Base-by-base conservation (phyloP, 2,329 filamentous ascomycete species). In the Trichoderma koningiopsis region DNA sequence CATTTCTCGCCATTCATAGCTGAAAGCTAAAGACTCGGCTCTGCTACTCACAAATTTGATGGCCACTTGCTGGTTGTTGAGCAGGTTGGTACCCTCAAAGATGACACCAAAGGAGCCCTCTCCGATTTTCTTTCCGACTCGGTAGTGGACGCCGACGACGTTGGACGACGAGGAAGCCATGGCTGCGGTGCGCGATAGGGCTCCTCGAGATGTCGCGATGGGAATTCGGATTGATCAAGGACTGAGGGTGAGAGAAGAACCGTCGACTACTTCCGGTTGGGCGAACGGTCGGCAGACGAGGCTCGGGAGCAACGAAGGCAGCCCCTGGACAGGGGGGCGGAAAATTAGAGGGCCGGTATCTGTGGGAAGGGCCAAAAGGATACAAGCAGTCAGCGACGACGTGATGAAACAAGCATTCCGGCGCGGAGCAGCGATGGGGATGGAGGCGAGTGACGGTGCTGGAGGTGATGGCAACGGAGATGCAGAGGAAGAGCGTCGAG, bases 81-180 rank as follows among this genome's bases (percentile, higher is more conserved):
- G 87, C 76, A 99, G 87, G 81, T 99, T 99, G 78, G 94, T 98
- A 75, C 96, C 96, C 83, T 98, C 96, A 78, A 98, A 98, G 79
- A 98, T 97, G 76, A 98, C 96, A 85, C 95, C 95, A 78, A 98
- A 98, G 49, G 94, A 97, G 73, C 95, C 95, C 88, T 98, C 96
- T 81, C 96, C 96, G 76, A 99, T 98, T 86, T 99, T 99, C 89
- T 98, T 98, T 77, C 96, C 96, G 74, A 99, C 96, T 74, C 96
- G 89, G 83, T 99, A 99, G 84, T 99, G 96, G 75, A 99, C 96
- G 79, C 96, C 96, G 77, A 98, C 96, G 75, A 99, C 96, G 83
- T 98, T 98, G 72, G 94, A 97, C 72, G 93, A 96, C 71, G 92
- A 93, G 73, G 92, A 94, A 70, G 93, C 89, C 93, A 96, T 96